A percentile compares a stretch with the other conserved stretches of the same genome.
These are phyloP conservation scores for Ophiosphaerella korrae DNA, from an alignment of 2,329 filamentous ascomycete genomes.

Conservation along the genomic window DNA sequence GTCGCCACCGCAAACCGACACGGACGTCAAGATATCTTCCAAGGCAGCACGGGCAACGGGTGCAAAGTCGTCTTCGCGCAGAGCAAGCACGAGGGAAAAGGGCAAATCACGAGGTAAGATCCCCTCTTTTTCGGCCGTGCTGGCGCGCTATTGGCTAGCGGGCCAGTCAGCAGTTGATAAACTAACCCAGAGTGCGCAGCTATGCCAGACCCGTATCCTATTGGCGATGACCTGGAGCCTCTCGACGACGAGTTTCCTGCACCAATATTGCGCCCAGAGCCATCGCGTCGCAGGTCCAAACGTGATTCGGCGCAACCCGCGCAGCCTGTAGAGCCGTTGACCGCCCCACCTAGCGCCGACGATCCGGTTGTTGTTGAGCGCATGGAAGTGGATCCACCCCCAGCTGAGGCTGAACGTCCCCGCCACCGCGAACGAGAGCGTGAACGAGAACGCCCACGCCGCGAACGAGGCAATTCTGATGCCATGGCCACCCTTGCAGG, in stretches of 20 bases:
- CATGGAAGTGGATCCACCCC: slow-evolving; percentile 49
- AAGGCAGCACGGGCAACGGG: slow-evolving; percentile 83
- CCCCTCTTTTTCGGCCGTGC: slow-evolving; percentile 21
- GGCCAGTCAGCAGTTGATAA: slow-evolving; percentile 40
- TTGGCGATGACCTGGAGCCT: slow-evolving; percentile 66
- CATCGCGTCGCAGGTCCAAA: slow-evolving; percentile 50
- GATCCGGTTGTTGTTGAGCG: slow-evolving; percentile 51
- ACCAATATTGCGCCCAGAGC: slow-evolving; percentile 39
- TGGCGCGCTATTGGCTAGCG: slow-evolving; percentile 26
- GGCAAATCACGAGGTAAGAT: slow-evolving; percentile 57
- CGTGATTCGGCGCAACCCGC: slow-evolving; percentile 44
- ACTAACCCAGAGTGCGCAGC: slow-evolving; percentile 42
- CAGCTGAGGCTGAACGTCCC: slow-evolving; percentile 51
- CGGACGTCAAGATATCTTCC: slow-evolving; percentile 62
- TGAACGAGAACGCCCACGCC: slow-evolving; percentile 42
- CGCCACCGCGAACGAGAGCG: slow-evolving; percentile 44
- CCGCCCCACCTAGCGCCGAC: slow-evolving; percentile 47
- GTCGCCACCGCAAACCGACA: slow-evolving; percentile 74
- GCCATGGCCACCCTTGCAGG: slow-evolving; percentile 59
- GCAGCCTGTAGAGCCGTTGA: slow-evolving; percentile 41
- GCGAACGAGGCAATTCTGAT: slow-evolving; percentile 64
- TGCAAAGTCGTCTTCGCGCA: slow-evolving; percentile 51
- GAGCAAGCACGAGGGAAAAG: slow-evolving; percentile 50
- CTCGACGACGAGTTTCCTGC: slow-evolving; percentile 48
- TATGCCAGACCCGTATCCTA: slow-evolving; percentile 63